Conservation (phyloP, 805 yeast species). For the Blastobotrys attinorum region DNA sequence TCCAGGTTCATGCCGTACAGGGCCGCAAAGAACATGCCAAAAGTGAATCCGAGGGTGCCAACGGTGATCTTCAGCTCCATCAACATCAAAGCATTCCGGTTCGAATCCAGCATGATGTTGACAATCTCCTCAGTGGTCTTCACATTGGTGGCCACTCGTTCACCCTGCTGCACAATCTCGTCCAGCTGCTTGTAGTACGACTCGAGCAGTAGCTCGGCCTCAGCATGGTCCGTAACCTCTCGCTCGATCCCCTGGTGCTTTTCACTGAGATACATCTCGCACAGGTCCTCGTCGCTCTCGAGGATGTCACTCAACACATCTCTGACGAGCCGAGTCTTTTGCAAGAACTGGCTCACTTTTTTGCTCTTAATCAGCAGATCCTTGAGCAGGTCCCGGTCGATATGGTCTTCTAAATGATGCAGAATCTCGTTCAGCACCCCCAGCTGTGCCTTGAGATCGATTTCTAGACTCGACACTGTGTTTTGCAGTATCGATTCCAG, state of each 20-base stretch:
- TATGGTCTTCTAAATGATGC: slow-evolving; percentile 66
- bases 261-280: slow-evolving; percentile 66
- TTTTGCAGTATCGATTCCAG: slow-evolving; percentile 75
- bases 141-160: slow-evolving; percentile 72
- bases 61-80: slow-evolving; percentile 76
- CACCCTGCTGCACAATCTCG: slow-evolving; percentile 87
- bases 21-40: slow-evolving; percentile 79
- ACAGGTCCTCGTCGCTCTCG: slow-evolving; percentile 80
- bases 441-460: slow-evolving; percentile 58
- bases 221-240: slow-evolving; percentile 41
- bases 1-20: slow-evolving; percentile 95
- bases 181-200: slow-evolving; percentile 88
- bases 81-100: slow-evolving; percentile 82
- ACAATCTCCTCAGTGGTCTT: slow-evolving; percentile 89
- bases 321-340: slow-evolving; percentile 65
- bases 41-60: slow-evolving; percentile 76
- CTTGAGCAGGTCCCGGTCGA: slow-evolving; percentile 66
- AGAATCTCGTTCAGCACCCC: slow-evolving; percentile 55
- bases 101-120: slow-evolving; percentile 83
- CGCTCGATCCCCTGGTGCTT: slow-evolving; percentile 30
- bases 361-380: slow-evolving; percentile 70
- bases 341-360: slow-evolving; percentile 62
- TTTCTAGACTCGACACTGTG: slow-evolving; percentile 70
- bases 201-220: slow-evolving; percentile 80
- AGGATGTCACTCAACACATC: slow-evolving; percentile 76